Conservation (phyloP, 148 eudicot species). For the Hydrangea macrophylla region DNA sequence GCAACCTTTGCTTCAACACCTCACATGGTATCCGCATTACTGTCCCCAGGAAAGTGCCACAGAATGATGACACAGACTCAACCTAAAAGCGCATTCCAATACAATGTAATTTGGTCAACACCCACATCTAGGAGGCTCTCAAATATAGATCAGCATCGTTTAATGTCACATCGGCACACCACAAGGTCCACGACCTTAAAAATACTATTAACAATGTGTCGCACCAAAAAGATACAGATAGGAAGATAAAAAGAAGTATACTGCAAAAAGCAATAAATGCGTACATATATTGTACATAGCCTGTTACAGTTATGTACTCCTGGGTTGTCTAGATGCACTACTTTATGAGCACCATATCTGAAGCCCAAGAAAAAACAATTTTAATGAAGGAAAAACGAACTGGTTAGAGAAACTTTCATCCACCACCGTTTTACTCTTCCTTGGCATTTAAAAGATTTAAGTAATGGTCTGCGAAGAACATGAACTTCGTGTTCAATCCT, state of each 20-base stretch:
- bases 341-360: background rate
- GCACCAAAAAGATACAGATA: too few species aligned
- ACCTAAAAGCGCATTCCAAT: conserved; percentile 37
- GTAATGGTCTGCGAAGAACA: too few species aligned
- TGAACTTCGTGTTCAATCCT: too few species aligned
- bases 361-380: background rate
- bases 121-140: background rate
- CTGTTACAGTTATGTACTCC: too few species aligned
- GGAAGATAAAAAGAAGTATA: background rate
- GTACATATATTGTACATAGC: too few species aligned
- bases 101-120: background rate
- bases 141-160: background rate
- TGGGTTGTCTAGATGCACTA: background rate
- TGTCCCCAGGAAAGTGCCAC: conserved; percentile 79
- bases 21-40: conserved; percentile 82
- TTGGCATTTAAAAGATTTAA: background rate
- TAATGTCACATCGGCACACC: background rate
- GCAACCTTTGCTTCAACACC: conserved; percentile 78
- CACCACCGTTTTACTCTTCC: too few species aligned
- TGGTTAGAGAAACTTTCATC: background rate
- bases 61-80: conserved; percentile 76
- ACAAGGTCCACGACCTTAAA: background rate
- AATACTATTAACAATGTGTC: background rate
- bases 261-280: background rate
- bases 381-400: background rate